Percentiles rank a stretch among this genome's conserved stretches.
These are phyloP conservation scores for Candida palmyrensis DNA, from an alignment of 805 yeast genomes.

Conservation along the genomic window DNA sequence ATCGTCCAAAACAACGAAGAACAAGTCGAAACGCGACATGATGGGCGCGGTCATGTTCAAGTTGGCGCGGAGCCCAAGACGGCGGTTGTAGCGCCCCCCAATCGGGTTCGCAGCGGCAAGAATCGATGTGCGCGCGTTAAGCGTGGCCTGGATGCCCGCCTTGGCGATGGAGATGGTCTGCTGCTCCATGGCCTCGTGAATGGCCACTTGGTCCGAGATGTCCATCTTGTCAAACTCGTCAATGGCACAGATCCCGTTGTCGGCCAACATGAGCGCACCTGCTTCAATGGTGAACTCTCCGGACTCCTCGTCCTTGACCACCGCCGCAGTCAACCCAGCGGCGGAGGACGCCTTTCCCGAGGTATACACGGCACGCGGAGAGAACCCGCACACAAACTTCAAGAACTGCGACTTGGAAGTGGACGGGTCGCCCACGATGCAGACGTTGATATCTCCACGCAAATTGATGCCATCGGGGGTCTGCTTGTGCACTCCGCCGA, in stretches of 20 bases:
- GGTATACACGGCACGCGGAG: constrained; percentile 93
- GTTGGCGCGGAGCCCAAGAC: constrained; percentile 76
- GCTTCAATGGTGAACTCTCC: constrained; percentile 98
- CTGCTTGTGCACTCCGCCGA: constrained; percentile 93
- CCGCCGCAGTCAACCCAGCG: constrained; percentile 98
- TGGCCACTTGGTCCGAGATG: constrained; percentile 90
- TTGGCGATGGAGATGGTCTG: constrained; percentile 98
- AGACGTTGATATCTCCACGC: constrained; percentile 94
- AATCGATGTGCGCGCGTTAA: constrained; percentile 94
- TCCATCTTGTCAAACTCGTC: constrained; percentile 99
- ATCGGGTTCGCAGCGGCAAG: constrained; percentile 98
- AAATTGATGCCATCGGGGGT: constrained; percentile 92
- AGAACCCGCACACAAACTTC: constrained; percentile 85
- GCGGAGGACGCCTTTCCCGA: constrained; percentile 99
- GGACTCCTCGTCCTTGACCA: constrained; percentile 93
- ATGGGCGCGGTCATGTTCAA: constrained; percentile 96
- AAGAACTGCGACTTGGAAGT: constrained; percentile 95
- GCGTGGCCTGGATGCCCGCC: constrained; percentile 97
- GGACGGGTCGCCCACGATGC: constrained; percentile 97
- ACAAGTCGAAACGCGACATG: constrained; percentile 95
- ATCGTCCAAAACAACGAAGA: constrained; percentile 91
- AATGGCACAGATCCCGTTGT: constrained; percentile 96
- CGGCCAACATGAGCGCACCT: constrained; percentile 97
- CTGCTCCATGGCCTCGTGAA: constrained; percentile 99
- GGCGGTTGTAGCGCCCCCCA: constrained; percentile 93